Conservation (phyloP, 2,329 filamentous ascomycete species). For the Penicillium expansum region DNA sequence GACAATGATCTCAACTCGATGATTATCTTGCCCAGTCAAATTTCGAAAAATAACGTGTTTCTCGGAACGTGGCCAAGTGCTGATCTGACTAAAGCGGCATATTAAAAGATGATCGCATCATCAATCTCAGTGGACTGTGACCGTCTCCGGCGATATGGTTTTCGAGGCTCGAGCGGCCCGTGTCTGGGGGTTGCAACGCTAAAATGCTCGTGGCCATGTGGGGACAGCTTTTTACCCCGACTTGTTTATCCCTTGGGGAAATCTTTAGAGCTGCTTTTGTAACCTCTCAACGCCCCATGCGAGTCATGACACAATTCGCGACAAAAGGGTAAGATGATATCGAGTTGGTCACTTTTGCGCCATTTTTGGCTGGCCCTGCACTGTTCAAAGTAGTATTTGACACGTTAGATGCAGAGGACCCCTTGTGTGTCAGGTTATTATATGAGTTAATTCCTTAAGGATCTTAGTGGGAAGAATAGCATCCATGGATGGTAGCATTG, state of each 20-base stretch:
- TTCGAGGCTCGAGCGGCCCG: background rate
- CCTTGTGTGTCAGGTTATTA: background rate
- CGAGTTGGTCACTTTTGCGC: background rate
- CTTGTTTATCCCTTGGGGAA: background rate
- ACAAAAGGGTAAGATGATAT: background rate
- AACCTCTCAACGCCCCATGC: background rate
- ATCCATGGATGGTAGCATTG: background rate
- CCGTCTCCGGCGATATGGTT: slow-evolving; percentile 2
- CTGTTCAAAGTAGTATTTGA: background rate
- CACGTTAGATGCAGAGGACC: background rate
- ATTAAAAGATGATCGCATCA: background rate
- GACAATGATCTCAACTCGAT: background rate
- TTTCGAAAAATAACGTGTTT: background rate
- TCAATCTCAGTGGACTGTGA: background rate
- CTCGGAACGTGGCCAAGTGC: background rate
- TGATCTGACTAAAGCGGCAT: background rate
- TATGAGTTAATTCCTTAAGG: background rate
- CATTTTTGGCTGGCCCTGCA: background rate
- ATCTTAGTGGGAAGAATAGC: background rate
- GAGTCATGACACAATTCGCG: background rate
- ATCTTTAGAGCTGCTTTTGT: background rate
- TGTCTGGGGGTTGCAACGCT: background rate
- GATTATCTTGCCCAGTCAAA: background rate
- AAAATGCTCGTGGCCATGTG: slow-evolving; percentile 15
- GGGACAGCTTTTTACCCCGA: background rate